phyloP scores from a whole-genome alignment of 2,329 filamentous ascomycete genomes.

The Lasiodiplodia citricola region DNA sequence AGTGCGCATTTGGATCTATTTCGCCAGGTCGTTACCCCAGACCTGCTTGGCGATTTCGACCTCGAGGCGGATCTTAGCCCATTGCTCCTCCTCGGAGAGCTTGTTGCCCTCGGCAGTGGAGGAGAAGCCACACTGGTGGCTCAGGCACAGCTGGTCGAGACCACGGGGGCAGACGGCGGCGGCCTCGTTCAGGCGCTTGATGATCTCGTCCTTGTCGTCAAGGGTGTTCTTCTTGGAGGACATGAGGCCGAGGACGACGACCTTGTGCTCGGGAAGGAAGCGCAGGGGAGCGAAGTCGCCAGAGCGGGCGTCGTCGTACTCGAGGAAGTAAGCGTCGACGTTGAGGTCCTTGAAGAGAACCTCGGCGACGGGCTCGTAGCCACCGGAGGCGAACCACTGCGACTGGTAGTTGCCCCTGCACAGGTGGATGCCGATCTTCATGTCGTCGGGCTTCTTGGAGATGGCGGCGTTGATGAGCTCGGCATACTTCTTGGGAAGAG shows the following conservation, averaged over 20 bases:
- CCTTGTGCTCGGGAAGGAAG: slow-evolving; percentile 60
- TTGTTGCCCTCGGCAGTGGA: slow-evolving; percentile 64
- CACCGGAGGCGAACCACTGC: slow-evolving; percentile 64
- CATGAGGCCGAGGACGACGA: slow-evolving; percentile 63
- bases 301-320: slow-evolving; percentile 63
- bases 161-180: slow-evolving; percentile 56
- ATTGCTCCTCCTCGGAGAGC: slow-evolving; percentile 62
- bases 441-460: slow-evolving; percentile 57
- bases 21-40: slow-evolving; percentile 57
- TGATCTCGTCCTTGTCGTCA: slow-evolving; percentile 53
- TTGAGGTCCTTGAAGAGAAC: slow-evolving; percentile 63
- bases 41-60: slow-evolving; percentile 63
- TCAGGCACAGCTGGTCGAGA: slow-evolving; percentile 61
- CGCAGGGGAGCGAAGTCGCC: slow-evolving; percentile 62
- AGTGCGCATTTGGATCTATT: slow-evolving; percentile 1
- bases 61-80: slow-evolving; percentile 61
- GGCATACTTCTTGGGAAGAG: slow-evolving; percentile 59
- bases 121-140: slow-evolving; percentile 64
- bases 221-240: slow-evolving; percentile 63
- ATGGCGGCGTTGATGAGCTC: slow-evolving; percentile 62
- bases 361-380: slow-evolving; percentile 64
- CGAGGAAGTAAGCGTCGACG: slow-evolving; percentile 65
- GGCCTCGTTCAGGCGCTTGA: slow-evolving; percentile 45
- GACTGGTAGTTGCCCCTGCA: slow-evolving; percentile 63
- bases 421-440: slow-evolving; percentile 63